Conservation (phyloP, 805 yeast species). For the Kurtzmaniella fragi region DNA sequence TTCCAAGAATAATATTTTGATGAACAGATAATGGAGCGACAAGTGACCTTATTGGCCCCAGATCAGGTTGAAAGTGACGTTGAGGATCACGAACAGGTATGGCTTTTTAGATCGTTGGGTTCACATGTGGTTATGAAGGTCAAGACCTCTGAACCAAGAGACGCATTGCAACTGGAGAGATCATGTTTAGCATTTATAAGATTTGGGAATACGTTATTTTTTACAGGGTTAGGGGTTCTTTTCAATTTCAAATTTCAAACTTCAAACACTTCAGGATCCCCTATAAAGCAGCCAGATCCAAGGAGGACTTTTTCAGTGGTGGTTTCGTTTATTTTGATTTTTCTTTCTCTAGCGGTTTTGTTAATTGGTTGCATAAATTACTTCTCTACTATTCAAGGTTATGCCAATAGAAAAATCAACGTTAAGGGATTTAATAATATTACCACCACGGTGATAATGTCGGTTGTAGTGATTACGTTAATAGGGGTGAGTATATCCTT, state of each 20-base stretch:
- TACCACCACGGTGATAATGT: conserved; percentile 26
- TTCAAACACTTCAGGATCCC: conserved; percentile 8
- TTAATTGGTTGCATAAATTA: conserved; percentile 38
- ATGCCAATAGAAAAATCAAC: conserved; percentile 36
- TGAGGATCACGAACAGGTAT: background rate
- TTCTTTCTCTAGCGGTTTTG: conserved; percentile 33
- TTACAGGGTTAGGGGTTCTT: conserved; percentile 44
- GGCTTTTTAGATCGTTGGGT: background rate
- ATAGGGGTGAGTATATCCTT: conserved; percentile 30
- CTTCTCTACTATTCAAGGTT: conserved; percentile 38
- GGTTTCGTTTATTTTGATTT: conserved; percentile 32
- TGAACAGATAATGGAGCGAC: no score
- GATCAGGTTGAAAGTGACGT: no score
- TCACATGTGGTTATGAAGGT: conserved; percentile 23
- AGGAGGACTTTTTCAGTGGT: conserved; percentile 18
- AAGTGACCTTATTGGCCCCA: no score
- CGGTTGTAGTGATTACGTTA: conserved; percentile 28
- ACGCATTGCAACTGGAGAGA: conserved; percentile 49
- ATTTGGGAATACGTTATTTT: conserved; percentile 39
- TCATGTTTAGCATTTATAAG: conserved; percentile 47
- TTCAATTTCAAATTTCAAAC: conserved; percentile 42
- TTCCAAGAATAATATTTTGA: no score
- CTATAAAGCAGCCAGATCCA: conserved; percentile 3
- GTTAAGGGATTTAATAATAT: conserved; percentile 29
- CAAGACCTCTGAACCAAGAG: conserved; percentile 47